Evolutionary conservation across 495 filamentous ascomycete genomes (phyloP).

Genomic region (Penicillium pancosmium): DNA sequence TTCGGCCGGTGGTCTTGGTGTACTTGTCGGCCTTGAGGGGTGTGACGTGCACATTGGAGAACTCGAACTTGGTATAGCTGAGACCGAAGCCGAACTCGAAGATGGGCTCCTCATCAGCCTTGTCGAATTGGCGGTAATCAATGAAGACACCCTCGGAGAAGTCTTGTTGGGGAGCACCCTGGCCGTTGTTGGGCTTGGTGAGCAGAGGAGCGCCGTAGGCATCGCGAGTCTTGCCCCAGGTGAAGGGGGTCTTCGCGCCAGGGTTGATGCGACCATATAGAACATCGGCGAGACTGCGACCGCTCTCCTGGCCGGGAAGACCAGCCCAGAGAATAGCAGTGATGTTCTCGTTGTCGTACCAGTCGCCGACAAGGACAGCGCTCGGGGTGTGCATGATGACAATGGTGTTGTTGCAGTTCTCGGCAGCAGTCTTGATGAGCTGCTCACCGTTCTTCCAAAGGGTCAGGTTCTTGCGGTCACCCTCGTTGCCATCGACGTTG

Average conservation of each 20-base stretch:
- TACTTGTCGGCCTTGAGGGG: slow-evolving; percentile 60
- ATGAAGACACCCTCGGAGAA: slow-evolving; percentile 89
- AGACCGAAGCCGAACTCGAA: slow-evolving; percentile 94
- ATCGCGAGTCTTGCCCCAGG: slow-evolving; percentile 72
- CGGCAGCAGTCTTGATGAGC: slow-evolving; percentile 75
- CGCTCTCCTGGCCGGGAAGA: slow-evolving; percentile 88
- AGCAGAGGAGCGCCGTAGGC: slow-evolving; percentile 78
- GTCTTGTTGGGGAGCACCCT: slow-evolving; percentile 72
- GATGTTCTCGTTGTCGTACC: slow-evolving; percentile 84
- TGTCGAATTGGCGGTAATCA: slow-evolving; percentile 92
- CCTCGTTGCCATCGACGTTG: slow-evolving; percentile 77
- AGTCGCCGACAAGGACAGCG: slow-evolving; percentile 75
- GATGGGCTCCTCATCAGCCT: slow-evolving; percentile 68
- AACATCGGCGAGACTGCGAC: slow-evolving; percentile 87
- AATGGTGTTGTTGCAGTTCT: slow-evolving; percentile 84
- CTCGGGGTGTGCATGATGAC: slow-evolving; percentile 88
- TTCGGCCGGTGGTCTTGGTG: slow-evolving; percentile 67
- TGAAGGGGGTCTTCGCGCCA: slow-evolving; percentile 84
- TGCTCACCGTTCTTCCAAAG: slow-evolving; percentile 82
- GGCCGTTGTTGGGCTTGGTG: slow-evolving; percentile 72
- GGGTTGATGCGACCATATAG: slow-evolving; percentile 91
- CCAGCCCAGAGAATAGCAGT: slow-evolving; percentile 95
- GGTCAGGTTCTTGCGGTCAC: slow-evolving; percentile 92
- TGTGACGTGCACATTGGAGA: slow-evolving; percentile 70
- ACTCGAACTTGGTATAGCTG: slow-evolving; percentile 84